phyloP scores from a whole-genome alignment of 805 yeast genomes.

The Kluyveromyces aestuarii region DNA sequence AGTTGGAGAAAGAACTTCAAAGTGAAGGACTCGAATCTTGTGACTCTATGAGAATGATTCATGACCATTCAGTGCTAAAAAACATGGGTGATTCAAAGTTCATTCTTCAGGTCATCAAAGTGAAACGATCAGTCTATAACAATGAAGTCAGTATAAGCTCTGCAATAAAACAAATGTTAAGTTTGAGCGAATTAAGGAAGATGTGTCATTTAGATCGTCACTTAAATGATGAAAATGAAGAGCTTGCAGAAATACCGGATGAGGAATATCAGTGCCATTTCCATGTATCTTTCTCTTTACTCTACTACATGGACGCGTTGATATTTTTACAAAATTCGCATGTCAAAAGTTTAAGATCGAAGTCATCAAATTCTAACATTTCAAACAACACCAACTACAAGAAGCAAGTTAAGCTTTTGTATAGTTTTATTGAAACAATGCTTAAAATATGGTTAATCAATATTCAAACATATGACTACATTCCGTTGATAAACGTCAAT shows the following conservation, averaged over 20 bases:
- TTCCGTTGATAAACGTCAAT: constrained; percentile 3
- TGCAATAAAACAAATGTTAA: constrained; percentile 2
- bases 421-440: not conserved
- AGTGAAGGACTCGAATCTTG: not conserved
- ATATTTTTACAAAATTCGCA: constrained; percentile 1
- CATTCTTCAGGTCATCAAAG: constrained; percentile 1
- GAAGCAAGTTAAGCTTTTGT: not conserved
- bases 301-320: constrained; percentile 4
- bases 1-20: not conserved
- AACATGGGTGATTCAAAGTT: not conserved
- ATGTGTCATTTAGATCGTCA: not conserved
- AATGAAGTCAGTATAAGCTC: not conserved
- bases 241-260: not conserved
- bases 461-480: not conserved
- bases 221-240: not conserved
- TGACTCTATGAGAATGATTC: constrained; percentile 2
- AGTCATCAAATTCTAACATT: not conserved
- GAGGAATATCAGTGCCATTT: not conserved
- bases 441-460: constrained; percentile 1
- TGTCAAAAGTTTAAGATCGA: not conserved
- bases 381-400: not conserved
- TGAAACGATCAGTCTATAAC: constrained; percentile 2
- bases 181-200: not conserved
- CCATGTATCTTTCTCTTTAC: not conserved
- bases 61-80: constrained; percentile 1